Evolutionary conservation across 2,329 filamentous ascomycete genomes (phyloP), one percentile per base, ranked within the genome.

Genomic region (Kalmusia sp.): DNA sequence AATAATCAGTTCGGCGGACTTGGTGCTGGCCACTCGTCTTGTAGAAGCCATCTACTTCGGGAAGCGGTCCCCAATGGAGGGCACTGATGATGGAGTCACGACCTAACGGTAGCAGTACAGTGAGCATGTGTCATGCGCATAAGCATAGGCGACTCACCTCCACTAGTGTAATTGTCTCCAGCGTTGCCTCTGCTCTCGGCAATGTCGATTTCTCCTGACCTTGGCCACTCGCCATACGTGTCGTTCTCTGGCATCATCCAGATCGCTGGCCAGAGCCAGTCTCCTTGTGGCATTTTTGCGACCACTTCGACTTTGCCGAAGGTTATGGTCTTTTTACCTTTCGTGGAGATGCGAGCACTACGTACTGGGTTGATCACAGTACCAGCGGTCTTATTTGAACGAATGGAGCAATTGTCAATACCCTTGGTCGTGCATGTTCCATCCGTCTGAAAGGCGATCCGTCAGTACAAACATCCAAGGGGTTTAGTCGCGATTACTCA

Each of bases 201-300:
- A 51, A 93, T 89, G 70, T 93, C 91, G 47, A 95, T 93, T 74
- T 93, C 90, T 8, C 90, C 90, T 6, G 88, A 91, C 3, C 79
- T 75, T 0, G 91, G 91, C 91, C 91, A 95, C 3, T 81, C 63
- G 0, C 91, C 91, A 70, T 93, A 93, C 0, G 78, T 86, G 51
- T 87, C 79, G 27, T 86, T 79, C 39, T 86, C 85, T 1, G 91
- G 90, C 58, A 61, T 62, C 58, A 65, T 61, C 58, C 90, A 93
- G 68, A 95, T 93, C 21, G 90, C 90, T 1, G 91, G 91, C 90
- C 90, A 93, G 11, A 95, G 82, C 91, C 90, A 93, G 76, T 93
- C 89, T 47, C 91, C 91, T 50, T 80, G 73, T 4, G 91, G 90
- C 31, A 93, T 77, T 75, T 87, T 87, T 27, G 91, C 91, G 1